Conservation (phyloP, 2,329 filamentous ascomycete genomes). For the Fusarium sp. region DNA sequence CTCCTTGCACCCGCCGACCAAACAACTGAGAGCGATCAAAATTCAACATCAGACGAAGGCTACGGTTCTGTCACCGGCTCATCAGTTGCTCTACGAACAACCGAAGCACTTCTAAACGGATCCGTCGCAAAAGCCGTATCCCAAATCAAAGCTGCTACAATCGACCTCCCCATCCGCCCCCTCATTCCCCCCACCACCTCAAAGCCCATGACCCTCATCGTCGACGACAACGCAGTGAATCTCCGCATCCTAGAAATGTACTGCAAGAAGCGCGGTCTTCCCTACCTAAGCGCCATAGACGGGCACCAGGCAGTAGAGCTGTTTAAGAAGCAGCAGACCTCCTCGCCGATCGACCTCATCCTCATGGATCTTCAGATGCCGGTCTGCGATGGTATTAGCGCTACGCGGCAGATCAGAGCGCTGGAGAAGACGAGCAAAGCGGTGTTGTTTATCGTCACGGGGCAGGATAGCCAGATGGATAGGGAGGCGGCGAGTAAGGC, state of each 20-base stretch:
- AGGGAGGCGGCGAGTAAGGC: constrained; percentile 25
- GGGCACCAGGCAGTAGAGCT: constrained; percentile 55
- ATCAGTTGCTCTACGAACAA: background rate
- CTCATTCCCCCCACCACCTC: background rate
- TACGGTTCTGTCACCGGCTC: background rate
- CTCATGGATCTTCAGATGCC: constrained; percentile 47
- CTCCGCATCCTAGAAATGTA: constrained; percentile 59
- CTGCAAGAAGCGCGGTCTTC: constrained; percentile 54
- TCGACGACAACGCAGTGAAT: constrained; percentile 61
- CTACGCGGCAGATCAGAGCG: constrained; percentile 39
- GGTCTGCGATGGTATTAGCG: constrained; percentile 43
- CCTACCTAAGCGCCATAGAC: constrained; percentile 54
- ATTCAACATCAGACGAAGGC: background rate
- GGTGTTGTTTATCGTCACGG: constrained; percentile 42
- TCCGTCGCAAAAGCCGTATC: background rate
- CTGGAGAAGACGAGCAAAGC: constrained; percentile 29
- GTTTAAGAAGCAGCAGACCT: constrained; percentile 34
- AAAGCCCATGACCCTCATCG: constrained; percentile 49
- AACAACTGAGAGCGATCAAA: background rate
- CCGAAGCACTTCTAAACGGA: background rate
- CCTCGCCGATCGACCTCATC: constrained; percentile 32
- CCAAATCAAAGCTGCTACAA: background rate
- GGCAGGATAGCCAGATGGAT: constrained; percentile 40
- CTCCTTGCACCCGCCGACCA: rapidly evolving
- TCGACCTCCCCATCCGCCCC: background rate